A percentile compares a stretch with the other conserved stretches of the same genome.
These are phyloP conservation scores for Tanacetum coccineum DNA, from an alignment of 129 eudicot species.

Conservation along the genomic window DNA sequence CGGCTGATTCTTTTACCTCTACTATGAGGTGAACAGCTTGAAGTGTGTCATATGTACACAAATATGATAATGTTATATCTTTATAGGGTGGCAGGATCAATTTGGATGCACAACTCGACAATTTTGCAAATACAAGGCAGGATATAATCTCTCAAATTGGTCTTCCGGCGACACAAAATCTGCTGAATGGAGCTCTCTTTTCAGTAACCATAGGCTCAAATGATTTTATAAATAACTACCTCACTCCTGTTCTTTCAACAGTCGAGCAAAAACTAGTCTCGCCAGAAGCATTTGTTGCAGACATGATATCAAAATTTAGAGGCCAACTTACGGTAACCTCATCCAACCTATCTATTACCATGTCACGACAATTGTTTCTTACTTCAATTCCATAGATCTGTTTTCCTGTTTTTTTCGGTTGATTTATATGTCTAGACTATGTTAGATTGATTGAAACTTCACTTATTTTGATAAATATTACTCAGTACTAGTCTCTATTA, in stretches of 20 bases:
- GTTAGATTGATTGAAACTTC: too few species aligned
- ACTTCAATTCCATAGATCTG: too few species aligned
- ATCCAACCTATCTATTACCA: constrained; percentile 9
- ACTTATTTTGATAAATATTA: too few species aligned
- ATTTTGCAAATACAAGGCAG: constrained; percentile 78
- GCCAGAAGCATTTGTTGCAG: constrained; percentile 58
- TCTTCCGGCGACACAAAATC: constrained; percentile 39
- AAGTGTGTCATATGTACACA: too few species aligned
- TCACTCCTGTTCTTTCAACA: constrained; percentile 53
- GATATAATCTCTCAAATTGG: constrained; percentile 58
- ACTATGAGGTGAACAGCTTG: too few species aligned
- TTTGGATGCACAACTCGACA: constrained; percentile 81
- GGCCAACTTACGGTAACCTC: constrained; percentile 62
- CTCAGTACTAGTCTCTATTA: too few species aligned
- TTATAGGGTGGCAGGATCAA: constrained; percentile 78
- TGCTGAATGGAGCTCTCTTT: constrained; percentile 54
- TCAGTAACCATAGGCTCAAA: constrained; percentile 89
- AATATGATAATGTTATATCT: not conserved
- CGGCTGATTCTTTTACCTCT: too few species aligned
- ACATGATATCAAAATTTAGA: constrained; percentile 59
- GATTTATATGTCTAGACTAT: too few species aligned
- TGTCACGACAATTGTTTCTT: not conserved
- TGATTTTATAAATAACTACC: constrained; percentile 86
- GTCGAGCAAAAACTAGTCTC: constrained; percentile 46
- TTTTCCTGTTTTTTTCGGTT: too few species aligned